Base-by-base conservation (phyloP, 75 land plant species). In the Sequoiadendron giganteum region DNA sequence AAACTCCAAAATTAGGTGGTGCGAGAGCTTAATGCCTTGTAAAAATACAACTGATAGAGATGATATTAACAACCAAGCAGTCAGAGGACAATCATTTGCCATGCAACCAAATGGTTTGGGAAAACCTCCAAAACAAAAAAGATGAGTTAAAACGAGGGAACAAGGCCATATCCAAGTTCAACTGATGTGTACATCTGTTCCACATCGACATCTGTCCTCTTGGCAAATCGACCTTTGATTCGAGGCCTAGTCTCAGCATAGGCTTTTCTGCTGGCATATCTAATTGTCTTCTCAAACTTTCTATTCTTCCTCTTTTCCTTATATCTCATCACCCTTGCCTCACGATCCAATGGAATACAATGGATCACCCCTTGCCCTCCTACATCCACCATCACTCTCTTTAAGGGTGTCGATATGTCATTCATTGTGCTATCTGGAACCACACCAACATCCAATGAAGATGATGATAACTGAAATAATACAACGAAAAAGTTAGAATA, bases 221-320 rank as follows among this genome's bases (percentile, higher is more conserved):
- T 97, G 19, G 96, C 99, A 70, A 97, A 97, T 32, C 99, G 90
- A 19, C 99, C 99, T 85, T 97, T 97, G 88, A 97, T 93, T 15
- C 99, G 86, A 0, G 99, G 99, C 55, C 99, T 86, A n/a, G 93
- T 95, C 87, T 97, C 99, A 0, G 99, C 99, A 83, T 97, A 97
- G 21, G 99, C 99, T 90, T 97, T 97, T 65, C 98, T 85, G 9
- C 98, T 95, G 1, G 99, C 99, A 58, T 97, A 97, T 40, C 98
- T 82, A 30, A 97, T 97, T 18, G 98, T 97, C 93, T 97, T 97
- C 94, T 96, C 98, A 75, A 97, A 97, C 88, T 92, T 96, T 47
- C 99, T 91, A 85, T 88, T 94, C 94, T 97, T 96, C 87, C 96
- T 88, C 91, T 97, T 97, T 92, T 96, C 98, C 88, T 94, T 95